Evolutionary conservation across 495 filamentous ascomycete genomes (phyloP), one percentile per base, ranked within the genome.

Genomic region (Xylaria curta): DNA sequence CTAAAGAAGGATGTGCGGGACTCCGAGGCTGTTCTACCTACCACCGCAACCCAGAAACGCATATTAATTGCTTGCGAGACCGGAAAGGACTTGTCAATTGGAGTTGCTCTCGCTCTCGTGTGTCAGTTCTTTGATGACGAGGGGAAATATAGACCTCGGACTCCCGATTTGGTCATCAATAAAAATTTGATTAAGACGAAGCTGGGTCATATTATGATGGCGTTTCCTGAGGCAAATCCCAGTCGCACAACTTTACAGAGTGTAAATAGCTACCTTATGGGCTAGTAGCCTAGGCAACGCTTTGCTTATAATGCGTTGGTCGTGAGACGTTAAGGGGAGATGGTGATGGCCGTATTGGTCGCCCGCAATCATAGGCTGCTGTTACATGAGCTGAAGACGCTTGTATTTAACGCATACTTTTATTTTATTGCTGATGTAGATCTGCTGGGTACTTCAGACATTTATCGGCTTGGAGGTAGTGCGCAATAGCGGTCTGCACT

Each of bases 231-330:
- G 72, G 90, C 90, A 19, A 97, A 96, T 77, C 94, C 94, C 0
- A 91, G 89, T 71, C 85, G 95, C 51, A 86, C 91, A 38, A 97
- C 94, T 0, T 81, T 98, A 62, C 93, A 97, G 78, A 91, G 91
- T 67, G 90, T 98, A 49, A 97, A 98, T 81, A 91, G 91, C 49
- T 97, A 93, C 73, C 82, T 98, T 58, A 96, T 98, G 89, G 83
- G 83, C 64, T 84, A 79, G 78, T 19, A 3, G 28, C 13, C 1
- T 9, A 24, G 19, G 40, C 7, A n/a, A 15, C 3, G 42, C 40
- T 49, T 19, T 64, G 33, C 21, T 47, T 12, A n/a, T 64, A 6
- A 28, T 3, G 24, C 17, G 40, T 46, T 42, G 59, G 8, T 10
- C 21, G 10, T 1, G 54, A n/a, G 2, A n/a, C 17, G n/a, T 36